Conservation (phyloP, 495 filamentous ascomycete species). For the Trichocladium antarcticum region DNA sequence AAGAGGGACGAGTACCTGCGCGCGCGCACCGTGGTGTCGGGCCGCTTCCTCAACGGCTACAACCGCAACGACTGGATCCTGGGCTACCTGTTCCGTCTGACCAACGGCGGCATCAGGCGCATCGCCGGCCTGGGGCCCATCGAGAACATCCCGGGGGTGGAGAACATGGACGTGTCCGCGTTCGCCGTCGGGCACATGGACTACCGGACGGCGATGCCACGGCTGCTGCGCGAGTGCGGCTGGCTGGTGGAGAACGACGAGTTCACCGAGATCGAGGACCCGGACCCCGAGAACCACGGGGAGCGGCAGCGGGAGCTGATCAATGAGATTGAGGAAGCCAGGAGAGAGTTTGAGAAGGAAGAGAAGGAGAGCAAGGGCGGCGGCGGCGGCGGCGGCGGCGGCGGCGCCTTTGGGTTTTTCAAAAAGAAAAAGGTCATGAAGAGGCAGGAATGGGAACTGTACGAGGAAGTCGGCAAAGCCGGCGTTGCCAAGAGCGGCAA, state of each 20-base stretch:
- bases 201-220: slow-evolving; percentile 85
- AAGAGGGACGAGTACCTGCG: slow-evolving; percentile 84
- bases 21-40: slow-evolving; percentile 69
- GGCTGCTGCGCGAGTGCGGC: slow-evolving; percentile 64
- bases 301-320: slow-evolving; percentile 87
- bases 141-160: slow-evolving; percentile 64
- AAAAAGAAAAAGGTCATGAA: slow-evolving; percentile 55
- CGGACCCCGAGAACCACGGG: slow-evolving; percentile 85
- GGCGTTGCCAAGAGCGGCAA: slow-evolving; percentile 21
- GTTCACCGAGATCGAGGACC: slow-evolving; percentile 94
- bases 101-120: slow-evolving; percentile 79
- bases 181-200: slow-evolving; percentile 92
- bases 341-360: slow-evolving; percentile 67
- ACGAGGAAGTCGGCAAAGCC: slow-evolving; percentile 50
- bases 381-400: too few species aligned
- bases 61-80: slow-evolving; percentile 95
- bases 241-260: slow-evolving; percentile 88
- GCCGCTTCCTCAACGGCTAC: slow-evolving; percentile 91
- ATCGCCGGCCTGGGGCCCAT: slow-evolving; percentile 82
- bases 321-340: slow-evolving; percentile 88
- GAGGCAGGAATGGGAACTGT: slow-evolving; percentile 93
- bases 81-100: slow-evolving; percentile 92
- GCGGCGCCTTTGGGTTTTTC: slow-evolving; percentile 59
- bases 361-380: slow-evolving; percentile 32
- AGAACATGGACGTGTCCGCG: slow-evolving; percentile 82